Base-by-base conservation (phyloP, 139 green algal species). In the Tetratostichococcus sp. region DNA sequence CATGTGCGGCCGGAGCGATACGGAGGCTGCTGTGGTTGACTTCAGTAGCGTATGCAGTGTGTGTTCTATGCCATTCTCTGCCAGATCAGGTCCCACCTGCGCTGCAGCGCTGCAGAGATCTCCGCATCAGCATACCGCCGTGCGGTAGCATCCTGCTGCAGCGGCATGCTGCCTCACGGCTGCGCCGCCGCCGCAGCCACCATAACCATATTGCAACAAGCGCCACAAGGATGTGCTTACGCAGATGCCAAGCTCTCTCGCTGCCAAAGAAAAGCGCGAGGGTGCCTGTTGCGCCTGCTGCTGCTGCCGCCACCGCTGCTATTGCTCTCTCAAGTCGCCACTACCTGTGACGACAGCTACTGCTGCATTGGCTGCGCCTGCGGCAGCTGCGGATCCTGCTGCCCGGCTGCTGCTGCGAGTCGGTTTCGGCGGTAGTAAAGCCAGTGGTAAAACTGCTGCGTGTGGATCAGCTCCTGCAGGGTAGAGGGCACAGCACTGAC, bases 391-490 rank as follows among this genome's bases (percentile, higher is more conserved):
- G n/a, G n/a, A n/a, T 32, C 50, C 31, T 70, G 71, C 30, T 76
- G 67, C 22, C 34, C 35, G 57, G 75, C 33, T 30, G 62, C 43
- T 32, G 62, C 50, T 2, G 30, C 43, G 2, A 84, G 69, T 23
- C 89, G 77, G 70, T 96, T 96, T 25, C 71, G 77, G 0, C 83
- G 79, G 35, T 86, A 92, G 58, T 95, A 78, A 73, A 87, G 80
- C 88, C 89, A 97, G 57, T 87, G 89, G 58, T 84, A 89, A 17
- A 88, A 88, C 72, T 97, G 91, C 82, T 95, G 88, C 16, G 72
- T 80, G 78, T 95, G 88, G 8, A 93, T 84, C 25, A 88, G 74
- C 35, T 95, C 90, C 85, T 90, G 76, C 75, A n/a, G n/a, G n/a
- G n/a, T n/a, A n/a, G n/a, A n/a, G n/a, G n/a, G n/a, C n/a, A n/a